A percentile compares a stretch with the other conserved stretches of the same genome.
phyloP scores from a whole-genome alignment of 2,329 filamentous ascomycete species.

The Aspergillus melleus region DNA sequence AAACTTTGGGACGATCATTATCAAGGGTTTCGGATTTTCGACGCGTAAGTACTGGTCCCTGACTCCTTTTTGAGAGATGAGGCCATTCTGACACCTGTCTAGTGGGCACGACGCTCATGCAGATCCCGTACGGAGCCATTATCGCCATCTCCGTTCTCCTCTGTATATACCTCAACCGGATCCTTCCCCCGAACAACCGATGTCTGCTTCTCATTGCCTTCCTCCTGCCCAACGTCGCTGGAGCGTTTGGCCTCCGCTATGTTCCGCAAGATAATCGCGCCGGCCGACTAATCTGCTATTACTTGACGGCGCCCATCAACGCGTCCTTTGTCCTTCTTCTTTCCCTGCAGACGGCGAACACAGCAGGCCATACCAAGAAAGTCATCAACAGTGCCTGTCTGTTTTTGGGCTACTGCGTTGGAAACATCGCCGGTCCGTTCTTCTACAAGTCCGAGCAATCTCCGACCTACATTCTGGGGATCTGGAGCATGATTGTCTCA shows the following conservation, averaged over 20 bases:
- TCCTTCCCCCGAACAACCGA: constrained; percentile 45
- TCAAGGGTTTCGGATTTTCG: constrained; percentile 58
- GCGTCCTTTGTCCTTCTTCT: constrained; percentile 54
- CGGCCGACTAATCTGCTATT: constrained; percentile 60
- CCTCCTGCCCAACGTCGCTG: constrained; percentile 59
- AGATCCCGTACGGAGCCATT: constrained; percentile 53
- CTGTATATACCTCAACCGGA: constrained; percentile 51
- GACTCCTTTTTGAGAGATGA: no score
- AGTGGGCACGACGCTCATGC: constrained; percentile 55
- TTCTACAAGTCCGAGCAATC: constrained; percentile 52
- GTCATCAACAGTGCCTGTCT: constrained; percentile 62
- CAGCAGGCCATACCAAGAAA: constrained; percentile 60
- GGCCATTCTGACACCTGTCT: no score
- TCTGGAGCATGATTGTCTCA: constrained; percentile 59
- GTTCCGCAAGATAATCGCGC: constrained; percentile 52
- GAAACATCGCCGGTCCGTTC: constrained; percentile 63
- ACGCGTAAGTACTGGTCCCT: constrained; percentile 23
- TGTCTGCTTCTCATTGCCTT: constrained; percentile 58
- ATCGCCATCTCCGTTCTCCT: constrained; percentile 53
- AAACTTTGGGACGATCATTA: constrained; percentile 61
- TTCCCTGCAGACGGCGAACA: constrained; percentile 48
- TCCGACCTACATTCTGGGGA: constrained; percentile 38
- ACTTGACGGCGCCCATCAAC: constrained; percentile 56
- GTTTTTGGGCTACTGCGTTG: constrained; percentile 60
- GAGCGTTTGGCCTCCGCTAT: constrained; percentile 59